Base-by-base conservation (phyloP, 2,329 filamentous ascomycete species). In the Claviceps capensis region DNA sequence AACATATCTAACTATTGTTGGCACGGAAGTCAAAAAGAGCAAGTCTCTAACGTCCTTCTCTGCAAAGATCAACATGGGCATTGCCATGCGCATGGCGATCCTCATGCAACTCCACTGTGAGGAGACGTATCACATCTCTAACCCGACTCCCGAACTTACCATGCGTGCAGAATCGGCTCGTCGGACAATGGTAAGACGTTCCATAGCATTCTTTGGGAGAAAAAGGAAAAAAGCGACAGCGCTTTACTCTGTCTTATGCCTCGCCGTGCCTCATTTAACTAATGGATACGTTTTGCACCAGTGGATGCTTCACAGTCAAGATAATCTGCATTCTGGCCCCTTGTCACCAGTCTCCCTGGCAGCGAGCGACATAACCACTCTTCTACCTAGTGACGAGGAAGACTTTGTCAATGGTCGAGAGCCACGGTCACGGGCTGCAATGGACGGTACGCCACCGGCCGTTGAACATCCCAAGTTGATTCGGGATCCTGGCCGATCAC, bases 291-390 rank as follows among this genome's bases (percentile, higher is more conserved):
- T 23, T 2, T 45, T 38, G 30, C 26, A 17, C 22, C 49, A 78
- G 74, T 80, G 77, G 77, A 79, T 79, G 75, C 59, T 80, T 37
- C 73, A 79, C 58, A 78, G 72, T 56, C 77, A 80, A 58, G 77
- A 80, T 55, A 78, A 77, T 56, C 66, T 80, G 23, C 74, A 78
- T 55, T 77, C 75, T 0, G 73, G 75, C 0, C 73, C 74, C 3
- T 65, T 67, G 34, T 75, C 74, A 11, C 75, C 76, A 2, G 68
- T 77, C 2, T 74, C 75, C 0, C 65, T 80, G 3, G 69, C 70
- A 5, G 72, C 74, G 3, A 68, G 69, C 37, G 76, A 80, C 54
- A 79, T 80, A 44, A 78, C 75, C 0, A 66, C 76, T 1, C 65
- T 79, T 22, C 68, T 80, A 1, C 77, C 77, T 0, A 71, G 74